Base-by-base conservation (phyloP, 371 early-diverging fungal genomes). In the Mucor saturninus region DNA sequence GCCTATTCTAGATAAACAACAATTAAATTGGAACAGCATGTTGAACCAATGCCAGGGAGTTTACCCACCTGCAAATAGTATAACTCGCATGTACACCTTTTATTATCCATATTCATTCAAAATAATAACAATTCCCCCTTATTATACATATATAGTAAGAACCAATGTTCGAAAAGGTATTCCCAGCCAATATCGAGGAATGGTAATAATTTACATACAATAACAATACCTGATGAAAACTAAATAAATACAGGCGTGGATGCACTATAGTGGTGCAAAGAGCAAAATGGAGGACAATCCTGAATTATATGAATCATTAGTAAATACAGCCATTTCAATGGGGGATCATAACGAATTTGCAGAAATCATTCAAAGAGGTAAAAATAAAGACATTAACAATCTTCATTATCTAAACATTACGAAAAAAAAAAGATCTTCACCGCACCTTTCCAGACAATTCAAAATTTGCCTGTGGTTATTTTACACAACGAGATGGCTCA, bases 401-500 rank as follows among this genome's bases (percentile, higher is more conserved):
- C 8, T 13, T 31, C 30, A 51, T 51, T 11, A 5, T 51, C 32
- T 32, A 51, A 9, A 48, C 15, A 8, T 3, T 28, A 28, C 6
- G n/a, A 15, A 15, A 43, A 7, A 4, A 11, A 0, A 77, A 90
- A 80, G 94, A 94, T 71, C 72, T 93, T 13, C 88, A 91, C 61
- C 85, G 93, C 21, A 93, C 92, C 0, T 95, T 93, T 68, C 95
- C 95, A 3, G 92, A 91, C 61, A 92, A 93, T 66, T 79, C 77
- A 21, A 77, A 87, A 37, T 95, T 93, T 71, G 75, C 78, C 48
- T 81, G 83, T 40, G 68, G 38, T 9, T 15, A 4, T 28, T 30
- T 50, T 10, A 35, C 40, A 15, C 46, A 56, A 37, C 6, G 5
- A 2, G 59, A 57, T 40, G 40, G 50, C n/a, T 21, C 35, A 3